Evolutionary conservation across 164 flowering plant genomes (phyloP), one percentile per base, ranked within the genome.

Genomic region (Sedum album): DNA sequence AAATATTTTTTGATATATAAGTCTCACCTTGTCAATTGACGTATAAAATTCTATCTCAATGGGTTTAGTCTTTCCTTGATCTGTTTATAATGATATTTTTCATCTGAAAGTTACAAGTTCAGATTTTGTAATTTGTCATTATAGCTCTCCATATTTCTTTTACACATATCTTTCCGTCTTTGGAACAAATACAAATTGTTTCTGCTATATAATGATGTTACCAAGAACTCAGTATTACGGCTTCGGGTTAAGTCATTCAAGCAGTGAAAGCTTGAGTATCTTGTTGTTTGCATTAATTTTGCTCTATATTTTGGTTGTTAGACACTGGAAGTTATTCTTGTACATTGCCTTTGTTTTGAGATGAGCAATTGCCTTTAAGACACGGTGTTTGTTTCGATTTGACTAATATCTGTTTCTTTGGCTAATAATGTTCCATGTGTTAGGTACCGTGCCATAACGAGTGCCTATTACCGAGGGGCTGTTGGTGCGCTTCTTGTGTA

Each of bases 391-490:
- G 28, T 53, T n/a, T 53, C 11, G 30, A 53, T 28, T 6, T 53
- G 60, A 21, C 1, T 23, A 53, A 25, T 53, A 6, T 53, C 30
- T 53, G 20, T 9, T n/a, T 53, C 0, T 41, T 55, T 13, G 55
- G 15, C 25, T 68, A 17, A 10, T 44, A 57, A 53, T 30, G 5
- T 14, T 33, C 21, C 2, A 63, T 33, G 53, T 31, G 51, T 31
- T 62, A 86, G 90, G 82, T 86, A 86, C 77, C 84, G 90, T 57
- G 90, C 90, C 66, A 86, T 86, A n/a, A 86, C 90, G 0, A 86
- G 90, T 76, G 88, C 90, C 67, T 86, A 86, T 72, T 86, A 86
- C 67, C 73, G 90, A 68, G 90, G 90, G 38, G 90, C 90, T 18
- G 88, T 86, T 13, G 90, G 89, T 67, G 89, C 89, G 39, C 73